Percentiles rank a stretch among this genome's conserved stretches.
Conservation (phyloP, 2,329 filamentous ascomycete species). For the Dactylellina sp. region DNA sequence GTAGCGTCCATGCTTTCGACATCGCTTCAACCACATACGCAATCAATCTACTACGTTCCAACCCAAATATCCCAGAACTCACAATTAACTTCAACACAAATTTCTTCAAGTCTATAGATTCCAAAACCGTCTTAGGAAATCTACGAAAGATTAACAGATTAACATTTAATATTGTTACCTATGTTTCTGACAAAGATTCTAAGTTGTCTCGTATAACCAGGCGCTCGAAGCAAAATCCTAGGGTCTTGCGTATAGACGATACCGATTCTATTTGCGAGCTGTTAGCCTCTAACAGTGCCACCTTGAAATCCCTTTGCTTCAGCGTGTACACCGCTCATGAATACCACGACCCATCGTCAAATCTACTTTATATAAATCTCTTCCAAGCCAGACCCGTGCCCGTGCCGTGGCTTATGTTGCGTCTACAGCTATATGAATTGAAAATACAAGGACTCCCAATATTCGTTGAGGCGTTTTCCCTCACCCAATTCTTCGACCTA, state of each 20-base stretch:
- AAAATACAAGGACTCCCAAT: neutral
- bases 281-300: slow-evolving; percentile 15
- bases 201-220: too few species aligned
- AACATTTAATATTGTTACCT: slow-evolving; percentile 3
- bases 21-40: slow-evolving; percentile 8
- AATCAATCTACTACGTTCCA: slow-evolving; percentile 1
- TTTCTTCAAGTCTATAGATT: slow-evolving; percentile 1
- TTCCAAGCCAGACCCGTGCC: neutral
- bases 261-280: slow-evolving; percentile 7
- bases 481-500: slow-evolving; percentile 8
- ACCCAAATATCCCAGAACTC: slow-evolving; percentile 12
- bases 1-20: slow-evolving; percentile 19
- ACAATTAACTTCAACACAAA: slow-evolving; percentile 20
- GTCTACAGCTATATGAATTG: slow-evolving; percentile 15
- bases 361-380: neutral
- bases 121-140: slow-evolving; percentile 7
- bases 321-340: slow-evolving; percentile 1
- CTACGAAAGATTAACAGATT: slow-evolving; percentile 6
- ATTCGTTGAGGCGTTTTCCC: neutral
- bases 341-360: neutral
- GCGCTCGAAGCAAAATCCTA: too few species aligned
- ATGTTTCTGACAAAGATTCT: neutral
- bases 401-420: too few species aligned
- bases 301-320: slow-evolving; percentile 12
- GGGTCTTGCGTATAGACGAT: neutral